phyloP scores from a whole-genome alignment of 2,329 filamentous ascomycete species.

The Periglandula ipomoeae region DNA sequence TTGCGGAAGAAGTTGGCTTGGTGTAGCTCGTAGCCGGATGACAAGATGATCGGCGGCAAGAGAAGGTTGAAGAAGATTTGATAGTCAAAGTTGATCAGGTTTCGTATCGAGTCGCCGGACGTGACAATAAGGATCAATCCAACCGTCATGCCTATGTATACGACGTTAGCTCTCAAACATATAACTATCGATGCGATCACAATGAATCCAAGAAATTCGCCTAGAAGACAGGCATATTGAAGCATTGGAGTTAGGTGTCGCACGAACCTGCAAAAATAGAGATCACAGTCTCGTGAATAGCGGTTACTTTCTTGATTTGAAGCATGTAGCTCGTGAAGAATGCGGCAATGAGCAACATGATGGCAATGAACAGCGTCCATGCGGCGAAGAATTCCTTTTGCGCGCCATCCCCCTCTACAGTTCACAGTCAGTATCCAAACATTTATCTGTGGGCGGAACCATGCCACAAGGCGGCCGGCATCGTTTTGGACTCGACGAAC shows the following conservation, averaged over 20 bases:
- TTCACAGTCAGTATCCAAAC: conserved; percentile 5
- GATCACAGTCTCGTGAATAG: conserved; percentile 94
- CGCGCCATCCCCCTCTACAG: conserved; percentile 63
- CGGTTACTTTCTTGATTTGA: conserved; percentile 93
- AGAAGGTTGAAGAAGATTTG: conserved; percentile 99
- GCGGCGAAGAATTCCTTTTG: conserved; percentile 93
- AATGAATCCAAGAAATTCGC: no score
- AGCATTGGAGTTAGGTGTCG: conserved; percentile 7
- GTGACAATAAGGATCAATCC: conserved; percentile 79
- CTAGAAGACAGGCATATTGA: no score
- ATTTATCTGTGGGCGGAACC: conserved; percentile 4
- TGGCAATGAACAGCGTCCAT: conserved; percentile 95
- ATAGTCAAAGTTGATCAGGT: conserved; percentile 92
- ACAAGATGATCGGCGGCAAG: conserved; percentile 95
- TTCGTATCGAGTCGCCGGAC: conserved; percentile 74
- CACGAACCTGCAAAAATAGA: conserved; percentile 84
- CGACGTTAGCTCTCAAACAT: neutral
- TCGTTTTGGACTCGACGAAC: conserved; percentile 13
- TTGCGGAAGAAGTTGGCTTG: conserved; percentile 99
- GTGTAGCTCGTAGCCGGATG: conserved; percentile 93
- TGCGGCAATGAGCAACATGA: conserved; percentile 84
- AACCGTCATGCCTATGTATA: conserved; percentile 76
- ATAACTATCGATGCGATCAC: no score
- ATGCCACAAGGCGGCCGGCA: neutral
- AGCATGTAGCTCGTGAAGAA: conserved; percentile 96